A percentile compares a stretch with the other conserved stretches of the same genome.
Conservation (phyloP, 345 rosid genomes). For the Aquilaria malaccensis region DNA sequence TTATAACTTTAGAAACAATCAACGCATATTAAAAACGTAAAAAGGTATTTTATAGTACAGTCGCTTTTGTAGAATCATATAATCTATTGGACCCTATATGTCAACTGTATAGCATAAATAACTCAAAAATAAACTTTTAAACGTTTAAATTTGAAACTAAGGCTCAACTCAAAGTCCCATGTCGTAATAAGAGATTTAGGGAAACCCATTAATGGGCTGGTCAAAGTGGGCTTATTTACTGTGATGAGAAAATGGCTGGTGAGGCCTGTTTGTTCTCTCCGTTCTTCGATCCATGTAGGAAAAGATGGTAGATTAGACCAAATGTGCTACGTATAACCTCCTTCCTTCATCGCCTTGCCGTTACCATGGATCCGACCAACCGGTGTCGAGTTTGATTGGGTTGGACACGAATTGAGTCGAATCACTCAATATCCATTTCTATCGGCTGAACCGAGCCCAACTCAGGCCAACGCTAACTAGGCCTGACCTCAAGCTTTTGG, state of each 20-base stretch:
- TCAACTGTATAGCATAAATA: background rate
- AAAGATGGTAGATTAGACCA: background rate
- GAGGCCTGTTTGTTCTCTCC: background rate
- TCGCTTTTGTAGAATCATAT: too few relatives aligned
- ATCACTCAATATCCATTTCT: background rate
- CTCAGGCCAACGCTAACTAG: background rate
- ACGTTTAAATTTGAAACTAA: background rate
- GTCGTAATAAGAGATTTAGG: background rate
- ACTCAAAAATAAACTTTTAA: background rate
- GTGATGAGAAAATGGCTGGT: too few relatives aligned
- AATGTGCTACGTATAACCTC: background rate
- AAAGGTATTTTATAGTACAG: too few relatives aligned
- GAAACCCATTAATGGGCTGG: background rate
- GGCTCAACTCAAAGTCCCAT: background rate
- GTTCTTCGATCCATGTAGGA: background rate
- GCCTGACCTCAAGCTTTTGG: too few relatives aligned
- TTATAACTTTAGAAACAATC: too few relatives aligned
- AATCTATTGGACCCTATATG: too few relatives aligned
- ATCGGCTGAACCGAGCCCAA: background rate
- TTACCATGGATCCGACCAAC: too few relatives aligned
- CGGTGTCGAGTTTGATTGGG: too few relatives aligned
- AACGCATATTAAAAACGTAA: too few relatives aligned
- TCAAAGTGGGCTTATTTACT: too few relatives aligned
- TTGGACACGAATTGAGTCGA: background rate
- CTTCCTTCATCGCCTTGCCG: background rate